These are phyloP conservation scores for Royoungia palumana DNA, from an alignment of 768 basidiomycete genomes.

Conservation along the genomic window DNA sequence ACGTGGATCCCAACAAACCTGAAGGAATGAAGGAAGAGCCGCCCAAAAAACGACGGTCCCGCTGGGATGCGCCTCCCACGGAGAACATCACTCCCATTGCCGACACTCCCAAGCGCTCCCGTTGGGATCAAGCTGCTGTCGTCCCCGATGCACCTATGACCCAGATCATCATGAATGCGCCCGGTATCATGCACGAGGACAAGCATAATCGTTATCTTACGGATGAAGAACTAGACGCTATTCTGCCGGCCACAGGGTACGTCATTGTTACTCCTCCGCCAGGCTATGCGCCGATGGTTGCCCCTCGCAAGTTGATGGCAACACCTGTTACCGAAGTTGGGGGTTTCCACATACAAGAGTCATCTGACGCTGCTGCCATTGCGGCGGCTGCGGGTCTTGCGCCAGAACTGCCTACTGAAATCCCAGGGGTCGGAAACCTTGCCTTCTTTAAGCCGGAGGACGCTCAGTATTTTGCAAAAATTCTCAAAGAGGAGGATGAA, in stretches of 20 bases:
- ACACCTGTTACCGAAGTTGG: conserved; percentile 54
- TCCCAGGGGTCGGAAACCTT: conserved; percentile 94
- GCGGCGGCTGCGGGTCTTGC: conserved; percentile 91
- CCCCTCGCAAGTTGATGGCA: conserved; percentile 61
- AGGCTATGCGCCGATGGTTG: conserved; percentile 80
- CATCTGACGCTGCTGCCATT: conserved; percentile 83
- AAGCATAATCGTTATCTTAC: conserved; percentile 95
- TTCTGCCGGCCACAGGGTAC: conserved; percentile 86
- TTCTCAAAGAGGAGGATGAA: conserved; percentile 93
- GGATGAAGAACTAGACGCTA: conserved; percentile 91
- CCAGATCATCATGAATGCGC: conserved; percentile 86
- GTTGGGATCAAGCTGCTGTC: conserved; percentile 95
- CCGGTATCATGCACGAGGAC: conserved; percentile 81
- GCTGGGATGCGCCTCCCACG: conserved; percentile 93
- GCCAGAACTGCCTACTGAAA: conserved; percentile 93
- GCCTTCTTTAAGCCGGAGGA: conserved; percentile 99
- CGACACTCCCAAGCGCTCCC: conserved; percentile 83
- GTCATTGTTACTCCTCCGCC: conserved; percentile 90
- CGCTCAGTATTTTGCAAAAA: conserved; percentile 96
- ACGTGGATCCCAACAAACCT: conserved; percentile 55
- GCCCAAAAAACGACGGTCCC: conserved; percentile 88
- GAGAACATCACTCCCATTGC: conserved; percentile 47
- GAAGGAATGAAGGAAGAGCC: conserved; percentile 74
- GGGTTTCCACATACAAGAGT: conserved; percentile 96
- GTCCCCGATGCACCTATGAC: conserved; percentile 66